Evolutionary conservation across 257 asterid genomes (phyloP).

Genomic region (Solanum chilense): DNA sequence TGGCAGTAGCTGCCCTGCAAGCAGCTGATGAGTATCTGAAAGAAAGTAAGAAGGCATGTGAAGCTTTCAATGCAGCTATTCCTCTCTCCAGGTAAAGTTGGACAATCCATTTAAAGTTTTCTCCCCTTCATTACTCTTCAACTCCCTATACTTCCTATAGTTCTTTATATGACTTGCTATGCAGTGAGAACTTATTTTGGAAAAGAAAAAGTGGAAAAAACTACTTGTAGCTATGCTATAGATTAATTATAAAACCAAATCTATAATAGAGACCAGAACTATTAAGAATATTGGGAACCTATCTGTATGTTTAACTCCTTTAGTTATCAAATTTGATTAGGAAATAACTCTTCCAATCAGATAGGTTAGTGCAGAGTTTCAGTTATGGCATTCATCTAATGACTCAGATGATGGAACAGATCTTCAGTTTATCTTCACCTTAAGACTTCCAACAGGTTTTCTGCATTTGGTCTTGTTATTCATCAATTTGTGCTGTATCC

Average conservation of each 20-base stretch:
- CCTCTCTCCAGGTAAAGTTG: conserved; percentile 70
- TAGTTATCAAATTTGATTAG: neutral
- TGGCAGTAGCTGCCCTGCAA: conserved; percentile 94
- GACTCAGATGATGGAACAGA: neutral
- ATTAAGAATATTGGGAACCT: neutral
- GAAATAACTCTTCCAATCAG: neutral
- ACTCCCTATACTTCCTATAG: neutral
- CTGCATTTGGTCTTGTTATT: neutral
- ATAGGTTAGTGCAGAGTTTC: neutral
- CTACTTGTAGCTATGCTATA: neutral
- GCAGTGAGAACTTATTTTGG: neutral
- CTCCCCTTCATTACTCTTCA: neutral
- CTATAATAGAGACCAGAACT: neutral
- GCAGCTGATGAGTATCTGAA: conserved; percentile 97
- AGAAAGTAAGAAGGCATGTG: conserved; percentile 82
- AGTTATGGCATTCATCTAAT: neutral
- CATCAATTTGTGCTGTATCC: neutral
- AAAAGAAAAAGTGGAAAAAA: neutral
- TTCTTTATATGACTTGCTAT: neutral
- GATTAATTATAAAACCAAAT: neutral
- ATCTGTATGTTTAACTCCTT: neutral
- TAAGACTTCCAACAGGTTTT: neutral
- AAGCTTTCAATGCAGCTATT: conserved; percentile 59
- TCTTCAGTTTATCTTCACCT: neutral
- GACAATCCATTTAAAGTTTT: neutral